Percentiles rank a stretch among this genome's conserved stretches.
Evolutionary conservation across 192 early-diverging fungal species (phyloP).

Genomic region (Dissophora ornata): DNA sequence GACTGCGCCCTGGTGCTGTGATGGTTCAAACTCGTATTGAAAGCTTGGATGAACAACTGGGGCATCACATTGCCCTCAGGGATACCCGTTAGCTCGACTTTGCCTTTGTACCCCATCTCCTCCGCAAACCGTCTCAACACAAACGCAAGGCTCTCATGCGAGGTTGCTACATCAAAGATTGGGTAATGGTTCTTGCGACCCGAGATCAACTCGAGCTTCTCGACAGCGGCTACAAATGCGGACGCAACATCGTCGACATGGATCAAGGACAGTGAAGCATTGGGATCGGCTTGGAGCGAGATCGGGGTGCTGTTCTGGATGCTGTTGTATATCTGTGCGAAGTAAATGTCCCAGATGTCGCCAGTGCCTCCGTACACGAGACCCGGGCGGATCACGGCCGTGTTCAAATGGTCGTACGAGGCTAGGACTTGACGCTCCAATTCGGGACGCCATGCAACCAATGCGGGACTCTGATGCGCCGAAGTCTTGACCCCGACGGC

Average conservation of each 20-base stretch:
- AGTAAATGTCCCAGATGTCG: slow-evolving; percentile 29
- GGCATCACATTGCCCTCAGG: neutral
- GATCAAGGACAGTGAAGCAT: slow-evolving; percentile 13
- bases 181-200: slow-evolving; percentile 25
- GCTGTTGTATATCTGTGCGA: slow-evolving; percentile 16
- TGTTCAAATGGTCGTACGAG: slow-evolving; percentile 24
- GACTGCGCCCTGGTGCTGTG: slow-evolving; percentile 18
- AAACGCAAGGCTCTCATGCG: slow-evolving; percentile 38
- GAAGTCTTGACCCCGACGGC: slow-evolving; percentile 11
- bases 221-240: slow-evolving; percentile 31
- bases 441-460: slow-evolving; percentile 50
- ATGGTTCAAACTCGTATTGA: slow-evolving; percentile 17
- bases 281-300: slow-evolving; percentile 14
- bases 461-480: neutral
- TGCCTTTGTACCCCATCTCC: slow-evolving; percentile 24
- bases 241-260: slow-evolving; percentile 56
- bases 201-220: slow-evolving; percentile 23
- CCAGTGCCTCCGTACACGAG: slow-evolving; percentile 32
- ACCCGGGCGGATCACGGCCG: slow-evolving; percentile 37
- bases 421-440: slow-evolving; percentile 35
- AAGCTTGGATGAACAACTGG: slow-evolving; percentile 15
- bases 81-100: slow-evolving; percentile 8
- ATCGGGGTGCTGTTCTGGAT: slow-evolving; percentile 17
- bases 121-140: slow-evolving; percentile 32
- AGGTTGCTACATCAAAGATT: slow-evolving; percentile 40